phyloP scores from a whole-genome alignment of 345 rosid species.

The Turnera subulata region DNA sequence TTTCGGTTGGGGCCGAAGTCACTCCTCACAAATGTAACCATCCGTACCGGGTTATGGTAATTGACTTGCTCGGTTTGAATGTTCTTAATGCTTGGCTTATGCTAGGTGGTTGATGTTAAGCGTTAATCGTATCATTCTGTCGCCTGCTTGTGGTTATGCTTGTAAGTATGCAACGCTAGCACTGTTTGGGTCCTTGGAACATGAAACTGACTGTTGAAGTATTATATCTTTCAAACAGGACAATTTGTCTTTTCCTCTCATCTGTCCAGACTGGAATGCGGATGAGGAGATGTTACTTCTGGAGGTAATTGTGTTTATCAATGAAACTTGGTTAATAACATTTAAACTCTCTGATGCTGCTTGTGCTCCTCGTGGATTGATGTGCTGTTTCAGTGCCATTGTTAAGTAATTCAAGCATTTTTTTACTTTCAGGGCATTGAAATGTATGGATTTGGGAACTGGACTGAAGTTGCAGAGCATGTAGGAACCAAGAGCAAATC shows the following conservation, averaged over 20 bases:
- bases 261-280: conserved; percentile 89
- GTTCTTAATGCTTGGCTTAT: too few species aligned
- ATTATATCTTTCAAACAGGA: conserved; percentile 50
- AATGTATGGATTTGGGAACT: conserved; percentile 93
- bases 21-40: conserved; percentile 72
- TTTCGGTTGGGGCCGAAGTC: conserved; percentile 79
- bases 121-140: too few species aligned
- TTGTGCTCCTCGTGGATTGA: conserved; percentile 12
- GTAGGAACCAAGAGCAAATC: conserved; percentile 78
- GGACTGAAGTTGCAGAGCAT: conserved; percentile 88
- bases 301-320: conserved; percentile 51
- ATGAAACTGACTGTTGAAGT: too few species aligned
- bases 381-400: conserved; percentile 25
- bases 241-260: conserved; percentile 83
- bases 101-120: too few species aligned
- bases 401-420: conserved; percentile 14
- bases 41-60: conserved; percentile 83
- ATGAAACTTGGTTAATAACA: neutral
- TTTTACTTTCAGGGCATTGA: conserved; percentile 66
- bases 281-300: conserved; percentile 92
- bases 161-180: too few species aligned
- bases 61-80: too few species aligned
- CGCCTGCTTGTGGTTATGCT: too few species aligned
- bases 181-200: too few species aligned
- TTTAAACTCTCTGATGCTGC: conserved; percentile 2